Evolutionary conservation across 2,329 filamentous ascomycete species (phyloP).

Genomic region (Nemania sp.): DNA sequence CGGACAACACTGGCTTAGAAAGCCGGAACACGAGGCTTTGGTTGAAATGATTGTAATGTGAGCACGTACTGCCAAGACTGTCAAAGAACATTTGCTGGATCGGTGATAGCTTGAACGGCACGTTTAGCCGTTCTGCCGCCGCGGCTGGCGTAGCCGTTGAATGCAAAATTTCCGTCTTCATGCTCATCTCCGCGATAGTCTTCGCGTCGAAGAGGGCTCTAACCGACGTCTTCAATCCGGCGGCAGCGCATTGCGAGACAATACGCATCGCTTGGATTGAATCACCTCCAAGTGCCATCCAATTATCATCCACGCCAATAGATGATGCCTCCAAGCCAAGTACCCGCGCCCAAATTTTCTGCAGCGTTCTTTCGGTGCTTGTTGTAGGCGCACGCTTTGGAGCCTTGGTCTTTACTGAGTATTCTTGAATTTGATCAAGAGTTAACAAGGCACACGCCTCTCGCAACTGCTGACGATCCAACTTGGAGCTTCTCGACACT

Average conservation of each 20-base stretch:
- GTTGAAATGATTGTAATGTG: slow-evolving; percentile 42
- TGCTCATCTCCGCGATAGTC: slow-evolving; percentile 38
- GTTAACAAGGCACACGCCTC: slow-evolving; percentile 38
- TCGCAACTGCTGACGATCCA: slow-evolving; percentile 38
- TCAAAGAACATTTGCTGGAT: slow-evolving; percentile 51
- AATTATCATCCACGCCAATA: slow-evolving; percentile 39
- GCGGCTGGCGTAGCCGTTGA: not conserved
- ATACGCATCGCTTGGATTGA: slow-evolving; percentile 51
- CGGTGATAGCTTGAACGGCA: slow-evolving; percentile 47
- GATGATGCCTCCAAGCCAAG: slow-evolving; percentile 43
- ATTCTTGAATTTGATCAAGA: slow-evolving; percentile 3
- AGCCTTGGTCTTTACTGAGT: not conserved
- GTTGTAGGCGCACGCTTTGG: slow-evolving; percentile 9
- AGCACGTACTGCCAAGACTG: slow-evolving; percentile 19
- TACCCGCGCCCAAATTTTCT: slow-evolving; percentile 46
- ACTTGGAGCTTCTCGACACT: slow-evolving; percentile 37
- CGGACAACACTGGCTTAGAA: not conserved
- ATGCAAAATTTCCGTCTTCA: slow-evolving; percentile 33
- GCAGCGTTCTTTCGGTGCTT: slow-evolving; percentile 3
- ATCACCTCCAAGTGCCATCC: slow-evolving; percentile 45
- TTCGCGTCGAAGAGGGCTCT: slow-evolving; percentile 1
- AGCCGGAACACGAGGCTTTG: slow-evolving; percentile 10
- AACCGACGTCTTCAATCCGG: slow-evolving; percentile 40
- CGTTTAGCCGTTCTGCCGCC: not conserved
- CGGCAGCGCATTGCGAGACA: slow-evolving; percentile 44